Conservation (phyloP, 1,139 yeast genomes). For the Lodderomyces metapsilosis region DNA sequence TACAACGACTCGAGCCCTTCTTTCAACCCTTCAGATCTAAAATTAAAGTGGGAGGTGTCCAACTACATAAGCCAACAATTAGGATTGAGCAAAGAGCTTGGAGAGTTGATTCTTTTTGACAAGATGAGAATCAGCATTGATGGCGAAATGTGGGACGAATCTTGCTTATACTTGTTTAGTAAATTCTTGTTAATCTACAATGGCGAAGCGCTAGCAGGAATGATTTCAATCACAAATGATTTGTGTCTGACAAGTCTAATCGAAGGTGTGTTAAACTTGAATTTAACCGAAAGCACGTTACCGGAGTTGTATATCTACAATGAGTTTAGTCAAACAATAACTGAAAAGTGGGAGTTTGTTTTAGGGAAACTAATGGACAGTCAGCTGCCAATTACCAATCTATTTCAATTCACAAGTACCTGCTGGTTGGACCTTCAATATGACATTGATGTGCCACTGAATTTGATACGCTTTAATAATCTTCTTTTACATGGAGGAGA, state of each 20-base stretch:
- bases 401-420: conserved; percentile 51
- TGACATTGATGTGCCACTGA: conserved; percentile 37
- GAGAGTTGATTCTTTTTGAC: conserved; percentile 43
- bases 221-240: conserved; percentile 26
- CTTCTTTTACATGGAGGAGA: conserved; percentile 32
- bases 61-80: conserved; percentile 9
- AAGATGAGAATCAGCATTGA: conserved; percentile 38
- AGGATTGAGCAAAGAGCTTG: conserved; percentile 20
- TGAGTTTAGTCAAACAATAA: conserved; percentile 32
- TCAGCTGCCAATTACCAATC: conserved; percentile 23
- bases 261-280: conserved; percentile 30
- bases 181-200: conserved; percentile 37
- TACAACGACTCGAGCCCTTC: conserved; percentile 8
- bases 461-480: conserved; percentile 36
- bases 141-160: conserved; percentile 34
- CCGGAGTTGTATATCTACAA: conserved; percentile 47
- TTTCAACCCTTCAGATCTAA: conserved; percentile 16
- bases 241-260: conserved; percentile 27
- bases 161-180: conserved; percentile 41
- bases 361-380: conserved; percentile 19
- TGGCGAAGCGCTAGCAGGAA: conserved; percentile 32
- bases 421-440: conserved; percentile 42
- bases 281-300: conserved; percentile 37
- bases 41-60: conserved; percentile 16
- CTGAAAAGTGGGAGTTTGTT: conserved; percentile 42